Base-by-base conservation (phyloP, 2,329 filamentous ascomycete species). In the Penicillium sp. region DNA sequence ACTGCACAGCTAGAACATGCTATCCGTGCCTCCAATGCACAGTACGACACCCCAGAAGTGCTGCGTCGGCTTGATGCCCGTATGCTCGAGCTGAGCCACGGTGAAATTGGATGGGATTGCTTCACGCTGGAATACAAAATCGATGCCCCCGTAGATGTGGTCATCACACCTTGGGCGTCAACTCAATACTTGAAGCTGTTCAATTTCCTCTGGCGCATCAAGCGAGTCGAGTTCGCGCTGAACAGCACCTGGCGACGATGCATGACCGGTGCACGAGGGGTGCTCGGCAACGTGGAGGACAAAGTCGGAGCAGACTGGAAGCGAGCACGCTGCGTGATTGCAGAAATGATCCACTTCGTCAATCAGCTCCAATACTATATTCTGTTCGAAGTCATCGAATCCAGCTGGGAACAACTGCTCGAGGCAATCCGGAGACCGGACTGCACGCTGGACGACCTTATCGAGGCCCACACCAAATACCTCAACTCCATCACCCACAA, bases 51-150 rank as follows among this genome's bases (percentile, higher is more conserved):
- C 4, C 85, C 90, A 1, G 95, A 99, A 68, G 92, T 99, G 6
- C 83, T 99, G 29, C 86, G 91, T 6, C 86, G 94, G 12, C 82
- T 99, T 4, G 94, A 99, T 73, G 93, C 94, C n/a, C 89, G 95
- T 58, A 97, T 99, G 93, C 82, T 99, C 39, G 93, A 97, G 75
- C 82, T 97, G 6, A 95, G 89, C 9, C 92, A 97, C 65, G 94
- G 94, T 49, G 94, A 99, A 66, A 97, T 97, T 50, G 94, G 94
- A 47, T 99, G 94, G 94, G 94, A 99, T 69, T 96, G 95, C 69
- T 99, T 99, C 75, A 99, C 94, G 0, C 84, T 99, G 9, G 95
- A 99, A 72, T 99, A 99, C 77, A 97, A 97, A 72, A 94, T 99
- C 63, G 92, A 96, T 70, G 89, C 93, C 2, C 94, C 94, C 0